Conservation (phyloP, 495 filamentous ascomycete genomes). For the Talaromyces trachyspermus region DNA sequence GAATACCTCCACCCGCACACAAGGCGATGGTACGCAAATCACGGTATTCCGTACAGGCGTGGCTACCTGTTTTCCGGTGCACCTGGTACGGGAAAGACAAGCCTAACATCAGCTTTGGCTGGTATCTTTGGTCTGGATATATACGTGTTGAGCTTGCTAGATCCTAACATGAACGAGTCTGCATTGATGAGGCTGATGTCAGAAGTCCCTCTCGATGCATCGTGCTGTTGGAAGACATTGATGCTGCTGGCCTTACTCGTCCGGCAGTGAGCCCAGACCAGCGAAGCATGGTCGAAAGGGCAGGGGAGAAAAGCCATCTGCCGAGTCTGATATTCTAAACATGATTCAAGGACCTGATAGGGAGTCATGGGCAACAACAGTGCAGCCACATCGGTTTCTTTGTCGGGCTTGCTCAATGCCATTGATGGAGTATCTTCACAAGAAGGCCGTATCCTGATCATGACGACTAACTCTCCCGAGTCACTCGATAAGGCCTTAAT, state of each 20-base stretch:
- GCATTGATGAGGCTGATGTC: constrained; percentile 42
- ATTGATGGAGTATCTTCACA: constrained; percentile 79
- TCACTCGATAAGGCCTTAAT: constrained; percentile 67
- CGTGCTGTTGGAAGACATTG: constrained; percentile 62
- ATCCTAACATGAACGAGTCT: constrained; percentile 42
- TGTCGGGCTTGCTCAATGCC: constrained; percentile 71
- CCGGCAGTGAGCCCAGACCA: constrained; percentile 14
- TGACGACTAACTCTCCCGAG: constrained; percentile 76
- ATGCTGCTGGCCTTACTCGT: constrained; percentile 56
- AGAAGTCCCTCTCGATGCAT: constrained; percentile 54
- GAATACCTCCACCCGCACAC: constrained; percentile 20
- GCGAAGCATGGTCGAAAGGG: constrained; percentile 5
- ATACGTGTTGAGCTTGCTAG: constrained; percentile 52
- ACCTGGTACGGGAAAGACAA: constrained; percentile 64
- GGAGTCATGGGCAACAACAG: background rate
- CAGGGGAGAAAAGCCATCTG: constrained; percentile 8
- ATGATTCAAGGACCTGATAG: constrained; percentile 1
- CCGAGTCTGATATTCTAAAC: background rate
- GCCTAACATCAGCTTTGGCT: constrained; percentile 54
- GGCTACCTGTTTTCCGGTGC: constrained; percentile 62
- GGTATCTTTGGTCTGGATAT: constrained; percentile 57
- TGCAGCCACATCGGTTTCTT: constrained; percentile 40
- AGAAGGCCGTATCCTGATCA: constrained; percentile 72
- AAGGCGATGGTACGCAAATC: constrained; percentile 40
- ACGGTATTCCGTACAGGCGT: constrained; percentile 59